Evolutionary conservation across 78 protist genomes (phyloP).

Genomic region (Chrysochromulina tobinii): DNA sequence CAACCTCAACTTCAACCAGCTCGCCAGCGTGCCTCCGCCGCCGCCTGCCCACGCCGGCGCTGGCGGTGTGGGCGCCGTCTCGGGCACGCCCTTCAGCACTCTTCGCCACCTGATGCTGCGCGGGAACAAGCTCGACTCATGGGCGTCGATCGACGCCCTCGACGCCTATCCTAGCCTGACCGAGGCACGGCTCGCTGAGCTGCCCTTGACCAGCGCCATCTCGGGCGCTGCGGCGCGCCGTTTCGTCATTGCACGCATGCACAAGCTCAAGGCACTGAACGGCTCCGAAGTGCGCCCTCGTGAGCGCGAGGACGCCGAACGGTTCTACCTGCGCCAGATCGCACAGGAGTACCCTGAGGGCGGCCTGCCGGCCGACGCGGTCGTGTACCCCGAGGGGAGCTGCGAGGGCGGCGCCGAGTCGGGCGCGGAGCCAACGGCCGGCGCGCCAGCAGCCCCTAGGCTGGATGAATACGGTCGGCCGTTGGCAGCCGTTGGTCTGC

Average conservation of each 20-base stretch:
- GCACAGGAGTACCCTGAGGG: not conserved
- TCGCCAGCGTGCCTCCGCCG: not conserved
- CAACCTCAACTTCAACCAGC: not conserved
- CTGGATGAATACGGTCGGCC: too few species aligned
- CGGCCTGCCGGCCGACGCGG: not conserved
- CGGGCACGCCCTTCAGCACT: not conserved
- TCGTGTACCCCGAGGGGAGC: not conserved
- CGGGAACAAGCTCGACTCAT: not conserved
- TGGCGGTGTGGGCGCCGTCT: too few species aligned
- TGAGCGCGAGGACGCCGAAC: conserved; percentile 34
- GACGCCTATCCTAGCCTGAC: not conserved
- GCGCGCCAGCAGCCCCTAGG: too few species aligned
- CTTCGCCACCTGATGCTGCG: not conserved
- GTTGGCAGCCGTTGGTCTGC: too few species aligned
- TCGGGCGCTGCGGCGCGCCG: not conserved
- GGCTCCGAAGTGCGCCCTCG: not conserved
- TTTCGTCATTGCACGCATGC: not conserved
- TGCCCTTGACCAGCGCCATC: not conserved
- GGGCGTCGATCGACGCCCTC: not conserved
- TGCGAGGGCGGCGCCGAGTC: not conserved
- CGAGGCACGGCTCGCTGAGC: not conserved
- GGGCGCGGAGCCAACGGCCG: too few species aligned
- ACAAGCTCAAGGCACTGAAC: not conserved
- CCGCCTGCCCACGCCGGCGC: too few species aligned
- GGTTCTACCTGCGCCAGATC: not conserved